Conservation (phyloP, 306 rosid genomes). For the Dalbergia cochinchinensis region DNA sequence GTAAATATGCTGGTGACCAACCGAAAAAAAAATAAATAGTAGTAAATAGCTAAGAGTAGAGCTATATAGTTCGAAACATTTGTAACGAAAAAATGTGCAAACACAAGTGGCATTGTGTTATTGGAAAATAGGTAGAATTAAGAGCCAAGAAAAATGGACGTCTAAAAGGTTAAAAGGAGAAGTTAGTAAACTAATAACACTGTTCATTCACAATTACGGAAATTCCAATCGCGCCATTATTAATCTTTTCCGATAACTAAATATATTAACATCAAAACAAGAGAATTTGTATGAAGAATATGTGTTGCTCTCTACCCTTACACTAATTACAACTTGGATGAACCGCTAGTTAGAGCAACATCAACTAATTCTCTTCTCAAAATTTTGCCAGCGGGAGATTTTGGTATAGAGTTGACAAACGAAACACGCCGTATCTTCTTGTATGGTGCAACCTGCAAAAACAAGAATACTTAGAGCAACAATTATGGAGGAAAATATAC, state of each 20-base stretch:
- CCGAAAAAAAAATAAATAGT: too few species aligned
- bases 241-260: not conserved
- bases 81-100: too few species aligned
- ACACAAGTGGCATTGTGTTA: too few species aligned
- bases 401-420: constrained; percentile 74
- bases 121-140: too few species aligned
- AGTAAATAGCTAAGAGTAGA: too few species aligned
- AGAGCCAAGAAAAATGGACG: too few species aligned
- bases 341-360: constrained; percentile 60
- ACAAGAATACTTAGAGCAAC: constrained; percentile 12
- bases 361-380: constrained; percentile 80
- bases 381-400: constrained; percentile 86
- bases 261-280: not conserved
- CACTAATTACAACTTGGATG: constrained; percentile 64
- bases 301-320: not conserved
- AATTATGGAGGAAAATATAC: constrained; percentile 7
- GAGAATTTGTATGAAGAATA: not conserved
- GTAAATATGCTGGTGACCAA: too few species aligned
- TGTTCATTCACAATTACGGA: too few species aligned
- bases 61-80: too few species aligned
- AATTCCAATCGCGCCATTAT: too few species aligned
- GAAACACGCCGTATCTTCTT: constrained; percentile 84
- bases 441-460: constrained; percentile 87
- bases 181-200: too few species aligned
- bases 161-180: too few species aligned